These are phyloP conservation scores for Lavandula angustifolia DNA, from an alignment of 257 asterid genomes.

Conservation along the genomic window DNA sequence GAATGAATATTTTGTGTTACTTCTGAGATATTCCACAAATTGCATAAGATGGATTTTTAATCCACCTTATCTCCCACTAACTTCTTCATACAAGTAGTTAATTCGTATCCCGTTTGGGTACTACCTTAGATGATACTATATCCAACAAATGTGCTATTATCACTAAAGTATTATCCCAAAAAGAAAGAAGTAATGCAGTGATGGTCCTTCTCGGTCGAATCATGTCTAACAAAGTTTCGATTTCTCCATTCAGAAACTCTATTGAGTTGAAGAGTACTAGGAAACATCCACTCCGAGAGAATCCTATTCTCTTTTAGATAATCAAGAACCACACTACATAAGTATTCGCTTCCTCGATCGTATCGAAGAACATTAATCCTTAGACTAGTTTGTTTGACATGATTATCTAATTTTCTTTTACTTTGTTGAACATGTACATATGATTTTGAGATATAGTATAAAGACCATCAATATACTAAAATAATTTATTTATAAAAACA, in stretches of 20 bases:
- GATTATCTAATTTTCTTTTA: too few relatives aligned
- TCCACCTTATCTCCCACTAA: not conserved
- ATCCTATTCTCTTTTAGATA: constrained; percentile 11
- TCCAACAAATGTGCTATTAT: not conserved
- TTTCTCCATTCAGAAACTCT: not conserved
- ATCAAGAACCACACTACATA: not conserved
- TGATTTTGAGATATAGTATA: not conserved
- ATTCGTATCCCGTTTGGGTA: not conserved
- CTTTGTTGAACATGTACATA: too few relatives aligned
- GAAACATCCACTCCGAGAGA: not conserved
- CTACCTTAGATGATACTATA: not conserved
- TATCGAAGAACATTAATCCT: not conserved
- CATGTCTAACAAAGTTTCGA: constrained; percentile 1
- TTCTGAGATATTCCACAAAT: not conserved
- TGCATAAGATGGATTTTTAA: not conserved
- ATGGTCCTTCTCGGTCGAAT: not conserved
- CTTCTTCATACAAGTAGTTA: not conserved
- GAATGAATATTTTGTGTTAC: not conserved
- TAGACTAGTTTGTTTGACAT: not conserved
- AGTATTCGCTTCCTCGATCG: not conserved
- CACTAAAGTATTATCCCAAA: not conserved
- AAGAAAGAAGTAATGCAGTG: not conserved
- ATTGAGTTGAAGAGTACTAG: not conserved
- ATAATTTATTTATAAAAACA: not conserved
- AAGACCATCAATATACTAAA: too few relatives aligned